Evolutionary conservation across 768 basidiomycete species (phyloP), one percentile per base, ranked within the genome.

Genomic region (Tylopilus felleus): DNA sequence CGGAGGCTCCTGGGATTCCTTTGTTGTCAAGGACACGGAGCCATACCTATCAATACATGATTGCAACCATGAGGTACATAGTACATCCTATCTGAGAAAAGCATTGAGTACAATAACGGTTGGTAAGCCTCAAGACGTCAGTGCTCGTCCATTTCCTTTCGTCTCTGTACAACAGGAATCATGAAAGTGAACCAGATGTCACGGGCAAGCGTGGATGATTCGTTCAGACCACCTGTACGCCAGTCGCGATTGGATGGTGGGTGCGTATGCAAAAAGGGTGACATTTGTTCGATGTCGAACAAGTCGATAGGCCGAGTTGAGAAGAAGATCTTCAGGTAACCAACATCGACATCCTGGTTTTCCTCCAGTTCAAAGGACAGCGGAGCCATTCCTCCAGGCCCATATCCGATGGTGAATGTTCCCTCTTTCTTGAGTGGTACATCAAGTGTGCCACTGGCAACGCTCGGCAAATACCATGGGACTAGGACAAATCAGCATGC

Each of bases 241-340:
- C 14, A 22, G 22, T 22, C 46, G 19, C 22, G 46, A 23, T 22
- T 5, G 14, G 21, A n/a, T 16, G 46, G 46, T 2, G 46, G 31
- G 22, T 47, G 46, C 4, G n/a, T 23, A 8, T 17, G 16, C 0
- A 35, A 31, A 52, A 77, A 74, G 0, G 75, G 71, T 5, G 69
- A 71, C 8, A 61, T 42, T 46, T 75, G 77, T 2, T 48, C 29
- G 5, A 80, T 65, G 45, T 61, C 64, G 8, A 63, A 56, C 46
- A 78, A 65, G 57, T 74, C 72, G 28, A 71, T 59, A 3, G 70
- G 69, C 1, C 51, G 53, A 1, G 72, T 74, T 9, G 76, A 64
- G 22, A 80, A 52, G 55, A 74, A 80, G 13, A 79, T 56, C 53
- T 76, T 77, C 48, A 80, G 69, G 46, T 74, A 76, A 2, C 76